Evolutionary conservation across 139 green algal genomes (phyloP), one percentile per base, ranked within the genome.

Genomic region (Zygnema cylindricum): DNA sequence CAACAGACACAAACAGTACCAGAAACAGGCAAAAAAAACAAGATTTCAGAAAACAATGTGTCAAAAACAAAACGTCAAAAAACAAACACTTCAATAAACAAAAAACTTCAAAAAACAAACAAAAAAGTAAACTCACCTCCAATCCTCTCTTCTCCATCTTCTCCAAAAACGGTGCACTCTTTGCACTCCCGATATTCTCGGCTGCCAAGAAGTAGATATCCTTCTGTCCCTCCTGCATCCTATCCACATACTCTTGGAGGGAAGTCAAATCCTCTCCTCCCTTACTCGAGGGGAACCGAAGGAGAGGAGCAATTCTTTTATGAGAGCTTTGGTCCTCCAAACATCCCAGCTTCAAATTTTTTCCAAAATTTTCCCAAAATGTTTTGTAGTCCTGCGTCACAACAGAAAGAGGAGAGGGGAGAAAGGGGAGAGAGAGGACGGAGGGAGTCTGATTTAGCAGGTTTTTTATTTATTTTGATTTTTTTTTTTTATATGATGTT

Each of bases 191-290:
- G 7, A 93, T 75, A 21, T 79, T 88, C 76, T 93, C 93, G 2
- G 94, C 93, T 2, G 95, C 96, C 81, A 99, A 95, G 94, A 97
- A 99, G 94, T 96, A 99, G 88, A 99, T 98, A 76, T 69, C 81
- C 87, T 95, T 96, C 95, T 99, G 97, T 2, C 89, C 94, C 89
- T 96, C 94, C 93, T 98, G 96, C 96, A 98, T 98, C 69, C 95
- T 88, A 22, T 69, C 86, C 2, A 98, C 92, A 82, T 99, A 99
- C 7, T 97, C 93, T 23, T 95, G 92, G 55, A 99, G 92, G 36
- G 90, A 93, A 43, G 95, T 94, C 25, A 95, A 23, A 30, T 95
- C 92, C 22, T 95, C 95, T 0, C 77, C 85, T 25, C 43, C 91
- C 92, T 96, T 95, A 86, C 85, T 94, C 11, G 93, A 94, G 71